phyloP scores from a whole-genome alignment of 495 filamentous ascomycete species.

The Aspergillus ostianus region DNA sequence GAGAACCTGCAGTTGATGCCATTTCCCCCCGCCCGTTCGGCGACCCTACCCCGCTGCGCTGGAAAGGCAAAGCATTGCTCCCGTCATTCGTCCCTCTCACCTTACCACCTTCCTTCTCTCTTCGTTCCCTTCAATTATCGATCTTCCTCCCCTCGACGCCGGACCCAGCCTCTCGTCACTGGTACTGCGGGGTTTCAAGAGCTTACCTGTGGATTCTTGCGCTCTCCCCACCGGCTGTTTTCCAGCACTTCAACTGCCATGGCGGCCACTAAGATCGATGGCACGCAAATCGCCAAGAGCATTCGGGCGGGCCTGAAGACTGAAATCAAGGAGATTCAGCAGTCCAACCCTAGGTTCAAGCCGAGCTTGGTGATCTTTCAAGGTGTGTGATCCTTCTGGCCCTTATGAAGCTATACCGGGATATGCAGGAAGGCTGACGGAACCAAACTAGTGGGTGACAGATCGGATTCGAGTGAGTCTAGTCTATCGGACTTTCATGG shows the following conservation, averaged over 20 bases:
- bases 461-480: constrained; percentile 85
- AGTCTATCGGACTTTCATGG: constrained; percentile 1
- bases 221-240: constrained; percentile 15
- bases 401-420: not conserved
- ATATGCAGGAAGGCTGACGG: not conserved
- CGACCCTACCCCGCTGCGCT: constrained; percentile 37
- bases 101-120: constrained; percentile 8
- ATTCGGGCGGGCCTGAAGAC: constrained; percentile 76
- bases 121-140: constrained; percentile 6
- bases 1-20: constrained; percentile 34
- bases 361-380: constrained; percentile 91
- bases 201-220: constrained; percentile 11
- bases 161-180: constrained; percentile 16
- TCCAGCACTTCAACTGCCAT: constrained; percentile 52
- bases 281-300: constrained; percentile 85
- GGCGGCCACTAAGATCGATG: constrained; percentile 90
- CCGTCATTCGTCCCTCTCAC: constrained; percentile 8
- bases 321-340: constrained; percentile 79
- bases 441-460: constrained; percentile 63
- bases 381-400: constrained; percentile 51
- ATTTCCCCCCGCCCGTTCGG: constrained; percentile 34
- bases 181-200: constrained; percentile 10
- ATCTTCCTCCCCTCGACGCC: constrained; percentile 14
- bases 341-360: constrained; percentile 78
- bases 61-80: constrained; percentile 18